A percentile compares a stretch with the other conserved stretches of the same genome.
phyloP scores from a whole-genome alignment of 305 asterid species.

The Andrographis paniculata region DNA sequence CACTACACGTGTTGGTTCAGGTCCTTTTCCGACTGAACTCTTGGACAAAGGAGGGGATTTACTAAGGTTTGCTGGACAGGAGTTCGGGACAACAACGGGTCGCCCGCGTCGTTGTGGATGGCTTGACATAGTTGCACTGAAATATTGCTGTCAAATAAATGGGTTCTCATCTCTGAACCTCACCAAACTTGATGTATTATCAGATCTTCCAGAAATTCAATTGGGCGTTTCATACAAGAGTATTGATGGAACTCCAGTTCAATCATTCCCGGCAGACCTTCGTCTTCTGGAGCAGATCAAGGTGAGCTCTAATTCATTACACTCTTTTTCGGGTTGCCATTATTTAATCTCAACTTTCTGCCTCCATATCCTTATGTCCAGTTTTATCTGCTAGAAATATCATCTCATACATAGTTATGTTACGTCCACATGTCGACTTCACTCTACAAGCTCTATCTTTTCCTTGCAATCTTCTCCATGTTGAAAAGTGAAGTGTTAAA shows the following conservation, averaged over 20 bases:
- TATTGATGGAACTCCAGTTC: constrained; percentile 49
- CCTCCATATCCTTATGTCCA: neutral
- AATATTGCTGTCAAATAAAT: constrained; percentile 74
- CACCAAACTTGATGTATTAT: constrained; percentile 88
- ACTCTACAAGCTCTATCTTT: too few species aligned
- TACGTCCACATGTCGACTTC: too few species aligned
- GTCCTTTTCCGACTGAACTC: constrained; percentile 95
- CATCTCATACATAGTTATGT: neutral
- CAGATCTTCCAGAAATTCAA: constrained; percentile 69
- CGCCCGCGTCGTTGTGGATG: constrained; percentile 99
- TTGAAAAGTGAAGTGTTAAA: too few species aligned
- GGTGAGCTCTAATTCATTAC: constrained; percentile 27
- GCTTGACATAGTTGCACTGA: constrained; percentile 95
- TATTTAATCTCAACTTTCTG: neutral
- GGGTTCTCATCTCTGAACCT: constrained; percentile 93
- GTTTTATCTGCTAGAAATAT: neutral
- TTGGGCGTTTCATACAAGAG: constrained; percentile 68
- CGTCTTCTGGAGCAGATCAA: constrained; percentile 61
- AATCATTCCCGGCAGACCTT: constrained; percentile 79
- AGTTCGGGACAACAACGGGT: constrained; percentile 93
- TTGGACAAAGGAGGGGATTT: constrained; percentile 75
- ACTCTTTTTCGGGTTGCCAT: neutral
- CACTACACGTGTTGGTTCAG: constrained; percentile 94
- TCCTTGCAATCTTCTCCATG: too few species aligned
- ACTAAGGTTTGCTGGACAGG: constrained; percentile 89